Base-by-base conservation (phyloP, 768 basidiomycete genomes). In the Calocybe cyanea region DNA sequence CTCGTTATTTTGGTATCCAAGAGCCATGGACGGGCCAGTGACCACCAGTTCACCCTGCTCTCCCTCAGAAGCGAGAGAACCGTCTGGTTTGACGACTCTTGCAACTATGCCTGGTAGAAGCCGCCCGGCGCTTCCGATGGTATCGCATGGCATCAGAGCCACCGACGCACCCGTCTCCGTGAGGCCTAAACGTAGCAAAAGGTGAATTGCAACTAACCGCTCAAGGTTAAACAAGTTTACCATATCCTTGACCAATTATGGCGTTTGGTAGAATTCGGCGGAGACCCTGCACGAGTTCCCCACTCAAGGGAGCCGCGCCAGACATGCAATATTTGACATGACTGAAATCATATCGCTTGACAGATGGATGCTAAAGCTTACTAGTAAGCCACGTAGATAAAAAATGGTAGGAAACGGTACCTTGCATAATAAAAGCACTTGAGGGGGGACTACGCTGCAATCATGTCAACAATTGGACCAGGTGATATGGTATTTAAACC, bases 381-480 rank as follows among this genome's bases (percentile, higher is more conserved):
- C 45, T 7, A 48, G 47, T 13, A 38, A 24, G 30, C 41, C 35
- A 14, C 23, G 33, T 11, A 11, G 11, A 40, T 38, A 43, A 25
- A 13, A 4, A 2, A 14, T 30, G 19, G 23, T 19, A 14, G 28
- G 0, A n/a, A n/a, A 33, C 44, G 52, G 38, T 53, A 79, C 82
- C 68, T 85, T 85, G 70, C 78, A 80, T n/a, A 85, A 60, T 13
- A 83, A 64, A 8, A 85, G 76, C 5, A 81, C 71, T 45, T 83
- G 80, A 14, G 83, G 83, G 14, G 83, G 83, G 25, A 85, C 82
- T 17, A 85, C 59, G 46, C 81, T 83, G 41, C 14, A 36, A 40
- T 41, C 21, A 25, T 21, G 14, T 48, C 13, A 32, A 41, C 13
- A 7, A 20, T 15, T 40, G 7, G 8, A 20, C 33, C 18, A 23